Evolutionary conservation across 169 alveolate species (phyloP).

Genomic region (Eimeria praecox): DNA sequence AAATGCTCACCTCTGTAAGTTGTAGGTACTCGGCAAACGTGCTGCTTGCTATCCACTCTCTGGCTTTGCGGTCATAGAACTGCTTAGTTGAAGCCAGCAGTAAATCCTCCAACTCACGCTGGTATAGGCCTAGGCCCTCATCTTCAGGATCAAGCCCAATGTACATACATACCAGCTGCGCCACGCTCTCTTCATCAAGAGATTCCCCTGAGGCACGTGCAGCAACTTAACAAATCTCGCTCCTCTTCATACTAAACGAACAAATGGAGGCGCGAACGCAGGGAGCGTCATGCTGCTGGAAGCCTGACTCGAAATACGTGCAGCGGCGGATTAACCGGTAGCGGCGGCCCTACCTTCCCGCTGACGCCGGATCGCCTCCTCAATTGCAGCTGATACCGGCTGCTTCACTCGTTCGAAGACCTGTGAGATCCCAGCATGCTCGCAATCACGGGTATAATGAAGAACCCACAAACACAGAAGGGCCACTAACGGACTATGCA

Average conservation of each 20-base stretch:
- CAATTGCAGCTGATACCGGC: slow-evolving; percentile 74
- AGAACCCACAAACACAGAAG: background rate
- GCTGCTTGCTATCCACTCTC: slow-evolving; percentile 81
- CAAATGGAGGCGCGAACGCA: background rate
- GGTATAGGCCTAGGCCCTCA: slow-evolving; percentile 79
- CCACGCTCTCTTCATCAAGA: slow-evolving; percentile 74
- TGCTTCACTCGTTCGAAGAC: slow-evolving; percentile 78
- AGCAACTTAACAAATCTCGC: background rate
- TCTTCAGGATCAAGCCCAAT: slow-evolving; percentile 81
- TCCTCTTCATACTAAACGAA: background rate
- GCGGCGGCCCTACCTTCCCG: slow-evolving; percentile 72
- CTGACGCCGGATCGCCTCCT: slow-evolving; percentile 80
- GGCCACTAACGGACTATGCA: background rate
- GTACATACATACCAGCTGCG: slow-evolving; percentile 75
- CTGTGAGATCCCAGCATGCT: slow-evolving; percentile 16
- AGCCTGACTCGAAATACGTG: background rate
- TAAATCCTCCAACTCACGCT: slow-evolving; percentile 83
- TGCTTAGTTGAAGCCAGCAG: slow-evolving; percentile 80
- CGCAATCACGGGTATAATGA: background rate
- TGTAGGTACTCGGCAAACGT: slow-evolving; percentile 84
- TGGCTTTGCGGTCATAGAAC: slow-evolving; percentile 82
- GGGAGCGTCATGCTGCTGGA: background rate
- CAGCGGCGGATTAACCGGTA: background rate
- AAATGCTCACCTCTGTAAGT: slow-evolving; percentile 80
- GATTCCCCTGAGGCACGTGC: slow-evolving; percentile 48